phyloP scores from a whole-genome alignment of 805 yeast genomes.

The Hanseniaspora singularis region DNA sequence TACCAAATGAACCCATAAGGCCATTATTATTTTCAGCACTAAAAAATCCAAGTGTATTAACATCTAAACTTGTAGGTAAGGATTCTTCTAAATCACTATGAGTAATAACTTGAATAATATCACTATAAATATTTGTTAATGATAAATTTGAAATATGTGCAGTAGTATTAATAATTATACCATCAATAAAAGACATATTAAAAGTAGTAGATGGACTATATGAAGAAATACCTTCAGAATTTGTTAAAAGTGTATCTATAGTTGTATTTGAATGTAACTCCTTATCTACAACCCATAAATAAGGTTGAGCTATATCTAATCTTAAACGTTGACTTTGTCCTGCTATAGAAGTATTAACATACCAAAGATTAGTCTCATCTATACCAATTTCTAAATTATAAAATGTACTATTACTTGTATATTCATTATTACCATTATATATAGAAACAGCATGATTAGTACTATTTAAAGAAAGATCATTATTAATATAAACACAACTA shows the following conservation, averaged over 20 bases:
- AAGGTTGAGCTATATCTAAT: constrained; percentile 32
- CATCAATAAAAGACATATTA: constrained; percentile 22
- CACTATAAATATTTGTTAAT: constrained; percentile 13
- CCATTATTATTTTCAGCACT: constrained; percentile 29
- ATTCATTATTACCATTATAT: too few species aligned
- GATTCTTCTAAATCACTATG: not conserved
- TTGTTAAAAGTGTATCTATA: too few species aligned
- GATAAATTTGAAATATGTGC: constrained; percentile 21
- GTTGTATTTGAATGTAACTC: constrained; percentile 9
- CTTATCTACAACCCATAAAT: constrained; percentile 27
- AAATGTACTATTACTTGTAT: not conserved
- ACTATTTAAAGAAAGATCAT: too few species aligned
- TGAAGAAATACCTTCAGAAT: not conserved
- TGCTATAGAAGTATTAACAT: constrained; percentile 17
- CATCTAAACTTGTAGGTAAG: not conserved
- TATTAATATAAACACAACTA: too few species aligned
- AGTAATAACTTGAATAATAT: too few species aligned
- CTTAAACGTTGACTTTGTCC: constrained; percentile 24
- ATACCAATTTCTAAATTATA: not conserved
- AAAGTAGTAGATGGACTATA: not conserved
- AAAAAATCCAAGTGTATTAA: constrained; percentile 27
- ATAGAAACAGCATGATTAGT: too few species aligned
- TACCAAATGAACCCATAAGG: constrained; percentile 36
- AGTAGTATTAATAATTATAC: constrained; percentile 21
- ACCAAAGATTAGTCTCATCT: not conserved